Evolutionary conservation across 2,329 filamentous ascomycete genomes (phyloP).

Genomic region (Ceratocystis colombiana): DNA sequence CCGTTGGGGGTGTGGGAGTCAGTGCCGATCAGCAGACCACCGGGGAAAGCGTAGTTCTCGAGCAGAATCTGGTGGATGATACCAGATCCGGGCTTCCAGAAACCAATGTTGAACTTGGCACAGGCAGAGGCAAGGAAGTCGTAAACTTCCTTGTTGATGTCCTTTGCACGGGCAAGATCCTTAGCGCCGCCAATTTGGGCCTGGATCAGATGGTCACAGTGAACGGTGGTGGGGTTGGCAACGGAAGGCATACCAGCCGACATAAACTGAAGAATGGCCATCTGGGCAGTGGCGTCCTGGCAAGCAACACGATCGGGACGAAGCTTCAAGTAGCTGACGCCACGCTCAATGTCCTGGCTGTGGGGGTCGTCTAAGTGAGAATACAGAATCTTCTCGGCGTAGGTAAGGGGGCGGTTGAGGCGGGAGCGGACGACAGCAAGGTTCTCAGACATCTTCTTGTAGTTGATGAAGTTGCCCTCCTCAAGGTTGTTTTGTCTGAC

Average conservation of each 20-base stretch:
- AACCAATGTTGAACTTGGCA: conserved; percentile 99
- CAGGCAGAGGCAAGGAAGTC: conserved; percentile 90
- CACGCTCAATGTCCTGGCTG: conserved; percentile 90
- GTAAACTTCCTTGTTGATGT: conserved; percentile 99
- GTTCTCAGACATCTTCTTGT: conserved; percentile 99
- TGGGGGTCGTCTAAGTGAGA: conserved; percentile 97
- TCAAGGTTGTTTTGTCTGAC: conserved; percentile 96
- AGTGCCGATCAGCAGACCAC: conserved; percentile 93
- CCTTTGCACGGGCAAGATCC: conserved; percentile 82
- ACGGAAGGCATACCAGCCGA: conserved; percentile 93
- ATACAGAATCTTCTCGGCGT: conserved; percentile 97
- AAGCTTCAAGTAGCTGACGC: conserved; percentile 89
- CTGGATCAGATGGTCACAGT: conserved; percentile 99
- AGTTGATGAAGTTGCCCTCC: conserved; percentile 96
- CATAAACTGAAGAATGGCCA: conserved; percentile 99
- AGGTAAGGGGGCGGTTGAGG: conserved; percentile 87
- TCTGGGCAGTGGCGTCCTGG: conserved; percentile 98
- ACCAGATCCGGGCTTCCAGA: conserved; percentile 97
- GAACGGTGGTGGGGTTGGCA: conserved; percentile 87
- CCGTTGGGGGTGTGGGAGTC: conserved; percentile 97
- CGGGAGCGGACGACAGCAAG: conserved; percentile 78
- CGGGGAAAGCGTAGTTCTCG: conserved; percentile 98
- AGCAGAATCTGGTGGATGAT: conserved; percentile 99
- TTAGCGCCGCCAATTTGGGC: conserved; percentile 86
- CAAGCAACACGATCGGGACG: conserved; percentile 96